Evolutionary conservation across 2,329 filamentous ascomycete species (phyloP).

Genomic region (Trematosphaeria pertusa): DNA sequence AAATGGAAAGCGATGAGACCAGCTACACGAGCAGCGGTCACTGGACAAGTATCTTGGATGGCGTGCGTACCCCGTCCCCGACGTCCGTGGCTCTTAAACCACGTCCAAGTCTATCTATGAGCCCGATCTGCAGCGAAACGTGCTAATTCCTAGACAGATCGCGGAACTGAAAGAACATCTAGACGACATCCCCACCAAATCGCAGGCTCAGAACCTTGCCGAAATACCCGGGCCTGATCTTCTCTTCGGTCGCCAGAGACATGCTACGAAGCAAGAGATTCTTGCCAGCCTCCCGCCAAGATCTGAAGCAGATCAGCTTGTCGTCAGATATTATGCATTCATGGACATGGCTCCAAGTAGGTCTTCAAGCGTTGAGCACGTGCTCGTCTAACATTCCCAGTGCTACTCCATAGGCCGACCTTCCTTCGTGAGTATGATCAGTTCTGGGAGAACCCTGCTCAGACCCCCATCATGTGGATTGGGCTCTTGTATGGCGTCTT

Average conservation of each 20-base stretch:
- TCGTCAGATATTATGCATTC: conserved; percentile 33
- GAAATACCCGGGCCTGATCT: conserved; percentile 36
- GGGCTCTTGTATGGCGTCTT: conserved; percentile 53
- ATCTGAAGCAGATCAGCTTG: conserved; percentile 32
- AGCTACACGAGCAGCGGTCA: conserved; percentile 42
- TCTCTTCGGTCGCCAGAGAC: conserved; percentile 34
- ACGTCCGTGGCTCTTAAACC: not conserved
- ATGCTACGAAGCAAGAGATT: conserved; percentile 37
- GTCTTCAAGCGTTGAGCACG: not conserved
- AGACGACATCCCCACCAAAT: conserved; percentile 36
- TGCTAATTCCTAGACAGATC: too few relatives aligned
- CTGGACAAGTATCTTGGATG: conserved; percentile 47
- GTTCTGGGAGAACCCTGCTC: conserved; percentile 52
- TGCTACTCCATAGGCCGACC: conserved; percentile 38
- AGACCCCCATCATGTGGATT: conserved; percentile 52
- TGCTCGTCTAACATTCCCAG: conserved; percentile 18
- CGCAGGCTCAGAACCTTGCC: conserved; percentile 20
- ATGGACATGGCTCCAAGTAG: conserved; percentile 39
- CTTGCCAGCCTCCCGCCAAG: conserved; percentile 35
- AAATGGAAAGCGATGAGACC: conserved; percentile 34
- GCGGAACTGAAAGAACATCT: conserved; percentile 42
- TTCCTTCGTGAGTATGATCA: conserved; percentile 47
- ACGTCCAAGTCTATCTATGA: too few relatives aligned
- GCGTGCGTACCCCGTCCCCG: conserved; percentile 25
- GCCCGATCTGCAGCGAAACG: too few relatives aligned